Base-by-base conservation (phyloP, 1,284 basidiomycete species). In the Mycena citricolor region DNA sequence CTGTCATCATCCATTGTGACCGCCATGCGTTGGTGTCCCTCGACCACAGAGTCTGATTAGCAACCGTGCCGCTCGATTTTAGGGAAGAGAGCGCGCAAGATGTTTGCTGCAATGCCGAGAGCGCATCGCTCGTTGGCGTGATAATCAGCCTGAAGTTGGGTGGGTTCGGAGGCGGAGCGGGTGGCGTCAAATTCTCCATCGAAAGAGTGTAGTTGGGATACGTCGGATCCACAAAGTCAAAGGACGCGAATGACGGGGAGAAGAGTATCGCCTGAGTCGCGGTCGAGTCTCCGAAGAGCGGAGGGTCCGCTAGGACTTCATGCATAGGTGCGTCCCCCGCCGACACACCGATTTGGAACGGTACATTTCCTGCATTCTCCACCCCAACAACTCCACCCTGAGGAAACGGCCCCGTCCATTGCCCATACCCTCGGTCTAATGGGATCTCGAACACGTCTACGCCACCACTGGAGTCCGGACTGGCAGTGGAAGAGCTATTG, bases 141-240 rank as follows among this genome's bases (percentile, higher is more conserved):
- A 86, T 47, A 25, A 83, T 57, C 6, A 88, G 63, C 2, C 80
- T 77, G 47, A 73, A 71, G 55, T 84, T 79, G 2, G 71, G 68
- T 0, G 68, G 54, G 4, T 67, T 57, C 0, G 73, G 57, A 1
- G 73, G 69, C 1, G 61, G 59, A 1, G 64, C 38, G 0, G 78
- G 74, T n/a, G 70, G 55, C 0, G 76, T 64, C 11, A 76, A 57
- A 54, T 83, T 79, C 0, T 82, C 78, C 1, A 68, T 54, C 2
- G 85, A 81, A 0, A 94, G 74, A 1, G 85, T 86, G 61, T 90
- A 94, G 58, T 92, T 91, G 7, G 90, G 90, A 57, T 79, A 94
- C 10, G 65, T 65, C 0, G 86, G 86, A 38, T 69, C 59, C 1
- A 53, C 40, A 2, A 60, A 31, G 22, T 41, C 55, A 11, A 57